Evolutionary conservation across 257 asterid species (phyloP).

Genomic region (Solanum appendiculatum): DNA sequence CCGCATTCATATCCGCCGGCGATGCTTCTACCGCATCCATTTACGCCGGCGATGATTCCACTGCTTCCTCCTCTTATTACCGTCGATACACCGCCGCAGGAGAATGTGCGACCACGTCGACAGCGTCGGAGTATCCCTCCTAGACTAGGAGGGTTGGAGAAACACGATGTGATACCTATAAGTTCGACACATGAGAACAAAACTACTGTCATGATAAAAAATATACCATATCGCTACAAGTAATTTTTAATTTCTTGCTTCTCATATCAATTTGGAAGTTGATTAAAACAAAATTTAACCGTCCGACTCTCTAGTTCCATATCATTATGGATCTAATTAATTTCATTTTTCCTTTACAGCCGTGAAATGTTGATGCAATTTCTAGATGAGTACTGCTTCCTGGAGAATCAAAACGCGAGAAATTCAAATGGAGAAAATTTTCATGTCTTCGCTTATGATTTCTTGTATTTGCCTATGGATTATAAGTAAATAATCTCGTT

Average conservation of each 20-base stretch:
- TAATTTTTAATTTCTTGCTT: not conserved
- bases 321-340: not conserved
- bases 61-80: not conserved
- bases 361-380: conserved; percentile 21
- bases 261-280: not conserved
- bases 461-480: conserved; percentile 57
- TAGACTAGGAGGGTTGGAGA: not conserved
- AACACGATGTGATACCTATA: conserved; percentile 21
- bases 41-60: not conserved
- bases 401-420: conserved; percentile 16
- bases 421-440: not conserved
- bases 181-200: conserved; percentile 4
- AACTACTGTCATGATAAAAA: conserved; percentile 57
- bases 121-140: not conserved
- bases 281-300: no score
- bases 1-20: not conserved
- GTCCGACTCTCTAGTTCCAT: not conserved
- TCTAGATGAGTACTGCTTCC: conserved; percentile 37
- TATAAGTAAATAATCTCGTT: conserved; percentile 21
- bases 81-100: not conserved
- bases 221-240: conserved; percentile 46
- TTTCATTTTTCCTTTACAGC: conserved; percentile 8
- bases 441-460: conserved; percentile 39
- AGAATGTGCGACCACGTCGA: not conserved
- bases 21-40: not conserved